Evolutionary conservation across 2,329 filamentous ascomycete species (phyloP), one percentile per base, ranked within the genome.

Genomic region (Pestalotiopsis sp.): DNA sequence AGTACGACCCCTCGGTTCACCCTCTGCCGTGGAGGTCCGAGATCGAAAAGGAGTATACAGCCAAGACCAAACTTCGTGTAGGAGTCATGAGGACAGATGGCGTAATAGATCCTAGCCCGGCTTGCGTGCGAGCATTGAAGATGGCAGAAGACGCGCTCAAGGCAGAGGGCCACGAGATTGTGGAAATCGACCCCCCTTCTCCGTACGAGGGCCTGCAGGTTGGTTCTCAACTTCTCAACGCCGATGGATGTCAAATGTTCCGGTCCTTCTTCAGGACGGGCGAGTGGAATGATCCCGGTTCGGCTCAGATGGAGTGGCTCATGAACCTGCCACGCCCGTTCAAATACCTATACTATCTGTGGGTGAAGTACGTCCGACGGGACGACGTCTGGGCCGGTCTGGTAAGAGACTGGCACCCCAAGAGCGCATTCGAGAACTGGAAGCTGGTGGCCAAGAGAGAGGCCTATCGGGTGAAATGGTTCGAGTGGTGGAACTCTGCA

Each of bases 261-360:
- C 89, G 90, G 78, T 91, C 89, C 0, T 92, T 92, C 78, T 92
- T 95, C 80, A 89, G 91, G 66, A 87, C 85, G 3, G 92, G 93
- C 49, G 95, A 98, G 79, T 90, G 89, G 82, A 92, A 93, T 70
- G 95, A 98, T 77, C 81, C 87, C 0, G 95, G 95, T 17, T 93
- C 93, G 2, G 85, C 85, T 27, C 91, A 95, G 78, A 90, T 98
- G 84, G 85, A 88, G 66, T 89, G 86, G 73, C 90, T 95, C 77
- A 93, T 94, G 83, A 85, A 84, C 57, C 86, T 97, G 14, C 92
- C 93, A 14, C 83, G 90, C 6, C 89, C 92, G 4, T 76, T 97
- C 73, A 93, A 94, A 78, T 97, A 92, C 78, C 75, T 96, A n/a
- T 93, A 97, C 83, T 96, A 94, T 78, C 87, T 94, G 5, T 98